Base-by-base conservation (phyloP, 495 filamentous ascomycete species). In the Penicillium cosmopolitanum region DNA sequence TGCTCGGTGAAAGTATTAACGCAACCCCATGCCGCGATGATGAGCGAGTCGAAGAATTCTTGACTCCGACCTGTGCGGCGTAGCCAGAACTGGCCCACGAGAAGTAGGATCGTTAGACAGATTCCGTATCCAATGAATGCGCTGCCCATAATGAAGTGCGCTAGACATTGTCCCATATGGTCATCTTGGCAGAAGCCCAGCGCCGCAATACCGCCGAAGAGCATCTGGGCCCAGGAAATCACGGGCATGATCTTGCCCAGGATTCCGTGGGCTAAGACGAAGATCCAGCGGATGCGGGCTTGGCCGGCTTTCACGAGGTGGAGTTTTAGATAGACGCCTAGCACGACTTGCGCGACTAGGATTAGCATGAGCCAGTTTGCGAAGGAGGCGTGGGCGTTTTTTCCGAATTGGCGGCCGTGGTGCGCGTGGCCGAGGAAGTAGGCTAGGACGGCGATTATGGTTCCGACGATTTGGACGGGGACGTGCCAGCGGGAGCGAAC, bases 1-100 rank as follows among this genome's bases (percentile, higher is more conserved):
- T 98, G 95, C 72, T 98, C 95, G 15, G 96, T 98, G 70, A 98
- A 98, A 38, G 96, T 98, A 71, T 98, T 98, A 73, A 98, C 87
- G 69, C 90, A 91, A 43, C 95, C 95, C 95, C 95, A 98, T 10
- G 87, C 85, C 2, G 93, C 89, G 68, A 98, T 98, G 38, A 98
- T 80, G 11, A 89, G 71, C 50, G 89, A 94, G 73, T 98, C 95
- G 76, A 95, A 98, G 81, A 98, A 98, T 73, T 98, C 95, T 74
- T 98, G 95, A 55, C 90, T 93, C 23, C 91, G 85, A 16, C 93
- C 92, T 2, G 90, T 93, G 34, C 89, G 83, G 48, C 84, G 85
- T 51, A 98, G 73, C 93, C 93, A 97, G 19, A 82, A 72, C 75
- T 97, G 96, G 16, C 95, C 95, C 35, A 93, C 90, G 11, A 97